Evolutionary conservation across 495 filamentous ascomycete species (phyloP).

Genomic region (Cairneyella variabilis): DNA sequence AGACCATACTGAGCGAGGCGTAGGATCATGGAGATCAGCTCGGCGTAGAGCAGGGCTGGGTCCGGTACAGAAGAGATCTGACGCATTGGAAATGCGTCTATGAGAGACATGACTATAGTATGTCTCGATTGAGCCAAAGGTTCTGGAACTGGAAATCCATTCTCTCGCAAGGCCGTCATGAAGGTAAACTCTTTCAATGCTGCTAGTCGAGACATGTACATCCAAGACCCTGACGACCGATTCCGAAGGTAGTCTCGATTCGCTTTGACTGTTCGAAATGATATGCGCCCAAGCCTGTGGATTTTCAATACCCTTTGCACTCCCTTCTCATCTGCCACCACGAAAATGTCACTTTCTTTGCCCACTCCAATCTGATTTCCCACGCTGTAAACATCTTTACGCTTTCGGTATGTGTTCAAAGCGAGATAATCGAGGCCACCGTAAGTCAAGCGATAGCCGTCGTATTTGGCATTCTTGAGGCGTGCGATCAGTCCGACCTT

Average conservation of each 20-base stretch:
- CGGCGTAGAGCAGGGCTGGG: constrained; percentile 76
- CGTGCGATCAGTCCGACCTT: constrained; percentile 90
- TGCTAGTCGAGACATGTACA: constrained; percentile 92
- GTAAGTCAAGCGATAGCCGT: constrained; percentile 96
- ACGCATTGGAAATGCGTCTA: constrained; percentile 85
- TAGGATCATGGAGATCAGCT: constrained; percentile 84
- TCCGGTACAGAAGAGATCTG: constrained; percentile 77
- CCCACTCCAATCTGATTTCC: constrained; percentile 94
- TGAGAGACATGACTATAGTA: constrained; percentile 89
- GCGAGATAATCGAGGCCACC: constrained; percentile 96
- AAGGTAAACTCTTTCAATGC: constrained; percentile 90
- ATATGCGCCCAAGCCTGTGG: constrained; percentile 91
- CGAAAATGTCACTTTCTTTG: constrained; percentile 95
- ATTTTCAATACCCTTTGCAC: constrained; percentile 80
- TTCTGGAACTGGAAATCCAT: constrained; percentile 84
- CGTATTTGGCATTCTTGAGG: constrained; percentile 94
- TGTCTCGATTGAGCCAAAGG: constrained; percentile 85
- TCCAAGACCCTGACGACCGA: constrained; percentile 76
- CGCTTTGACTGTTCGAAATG: constrained; percentile 90
- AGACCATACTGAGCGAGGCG: constrained; percentile 80
- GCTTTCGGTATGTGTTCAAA: constrained; percentile 79
- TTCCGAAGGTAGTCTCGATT: constrained; percentile 95
- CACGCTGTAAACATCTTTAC: constrained; percentile 77
- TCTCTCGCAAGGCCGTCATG: constrained; percentile 78
- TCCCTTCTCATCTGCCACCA: constrained; percentile 69